These are phyloP conservation scores for Hanseniaspora pseudoguilliermondii DNA, from an alignment of 805 yeast genomes.

Conservation along the genomic window DNA sequence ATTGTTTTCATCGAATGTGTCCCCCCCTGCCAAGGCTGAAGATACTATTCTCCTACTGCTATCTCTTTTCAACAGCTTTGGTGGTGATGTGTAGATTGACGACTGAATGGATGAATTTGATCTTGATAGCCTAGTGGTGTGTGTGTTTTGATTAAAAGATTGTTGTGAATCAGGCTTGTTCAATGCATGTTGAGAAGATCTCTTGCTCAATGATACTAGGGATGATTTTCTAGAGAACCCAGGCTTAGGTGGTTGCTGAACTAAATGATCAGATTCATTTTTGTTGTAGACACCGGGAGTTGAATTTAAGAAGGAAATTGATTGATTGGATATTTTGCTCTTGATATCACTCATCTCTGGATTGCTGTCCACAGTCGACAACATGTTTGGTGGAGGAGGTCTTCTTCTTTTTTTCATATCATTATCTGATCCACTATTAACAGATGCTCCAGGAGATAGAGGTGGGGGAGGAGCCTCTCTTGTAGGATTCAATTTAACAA, in stretches of 20 bases:
- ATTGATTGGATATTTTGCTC: conserved; percentile 12
- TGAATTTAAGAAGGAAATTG: neutral
- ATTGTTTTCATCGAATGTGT: conserved; percentile 56
- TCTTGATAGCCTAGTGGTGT: conserved; percentile 14
- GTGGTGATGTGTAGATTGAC: conserved; percentile 18
- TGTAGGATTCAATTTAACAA: conserved; percentile 50
- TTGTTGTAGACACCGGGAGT: neutral
- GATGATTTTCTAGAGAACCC: conserved; percentile 9
- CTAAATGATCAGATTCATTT: conserved; percentile 15
- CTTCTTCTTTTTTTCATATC: conserved; percentile 11
- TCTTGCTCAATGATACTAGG: neutral
- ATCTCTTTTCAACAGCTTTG: conserved; percentile 22
- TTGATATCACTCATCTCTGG: conserved; percentile 12
- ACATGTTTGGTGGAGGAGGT: conserved; percentile 5
- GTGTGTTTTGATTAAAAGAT: conserved; percentile 8
- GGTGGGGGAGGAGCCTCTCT: conserved; percentile 68
- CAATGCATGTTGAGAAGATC: neutral
- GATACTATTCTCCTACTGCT: conserved; percentile 27
- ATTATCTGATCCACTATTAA: neutral
- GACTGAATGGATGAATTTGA: conserved; percentile 20
- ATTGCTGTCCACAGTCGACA: neutral
- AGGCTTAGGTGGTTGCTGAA: conserved; percentile 14
- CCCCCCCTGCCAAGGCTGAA: conserved; percentile 27
- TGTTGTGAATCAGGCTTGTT: neutral
- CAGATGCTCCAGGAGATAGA: conserved; percentile 15